A percentile compares a stretch with the other conserved stretches of the same genome.
Evolutionary conservation across 2,329 filamentous ascomycete genomes (phyloP).

Genomic region (Hypoxylon sp.): DNA sequence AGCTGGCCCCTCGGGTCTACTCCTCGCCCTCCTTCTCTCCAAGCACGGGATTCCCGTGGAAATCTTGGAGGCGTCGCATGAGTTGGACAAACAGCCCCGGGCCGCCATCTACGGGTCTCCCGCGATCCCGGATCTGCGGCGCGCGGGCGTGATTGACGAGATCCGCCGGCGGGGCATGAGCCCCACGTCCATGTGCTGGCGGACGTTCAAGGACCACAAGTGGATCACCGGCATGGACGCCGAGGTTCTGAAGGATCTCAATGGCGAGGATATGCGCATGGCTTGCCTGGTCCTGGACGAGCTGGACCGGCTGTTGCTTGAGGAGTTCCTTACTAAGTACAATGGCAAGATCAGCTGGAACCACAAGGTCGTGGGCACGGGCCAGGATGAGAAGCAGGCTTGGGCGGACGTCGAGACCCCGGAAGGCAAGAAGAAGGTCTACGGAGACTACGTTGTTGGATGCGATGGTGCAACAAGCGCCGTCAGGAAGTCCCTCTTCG

Average conservation of each 20-base stretch:
- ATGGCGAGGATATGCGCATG: conserved; percentile 59
- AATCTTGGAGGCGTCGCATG: conserved; percentile 68
- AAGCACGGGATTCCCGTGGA: conserved; percentile 67
- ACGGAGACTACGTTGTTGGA: conserved; percentile 69
- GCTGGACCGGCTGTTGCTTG: conserved; percentile 61
- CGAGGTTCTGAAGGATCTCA: conserved; percentile 54
- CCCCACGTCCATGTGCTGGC: conserved; percentile 60
- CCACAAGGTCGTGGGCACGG: conserved; percentile 63
- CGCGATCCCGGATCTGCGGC: conserved; percentile 69
- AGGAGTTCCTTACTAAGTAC: conserved; percentile 57
- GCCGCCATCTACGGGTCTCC: conserved; percentile 74
- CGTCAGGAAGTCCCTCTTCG: conserved; percentile 66
- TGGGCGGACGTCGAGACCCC: conserved; percentile 63
- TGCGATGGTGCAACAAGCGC: conserved; percentile 69
- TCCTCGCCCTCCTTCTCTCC: conserved; percentile 67
- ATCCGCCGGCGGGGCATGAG: conserved; percentile 58
- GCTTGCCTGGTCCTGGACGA: conserved; percentile 61
- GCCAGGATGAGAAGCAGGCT: conserved; percentile 62
- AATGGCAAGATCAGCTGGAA: conserved; percentile 61
- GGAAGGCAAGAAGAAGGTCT: conserved; percentile 56
- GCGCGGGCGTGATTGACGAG: conserved; percentile 69
- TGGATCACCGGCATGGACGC: conserved; percentile 58
- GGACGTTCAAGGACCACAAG: conserved; percentile 55
- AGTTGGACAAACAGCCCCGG: conserved; percentile 72
- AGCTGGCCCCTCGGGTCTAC: conserved; percentile 65